Evolutionary conservation across 2,329 filamentous ascomycete genomes (phyloP), one percentile per base, ranked within the genome.

Genomic region (Claviceps lovelessii): DNA sequence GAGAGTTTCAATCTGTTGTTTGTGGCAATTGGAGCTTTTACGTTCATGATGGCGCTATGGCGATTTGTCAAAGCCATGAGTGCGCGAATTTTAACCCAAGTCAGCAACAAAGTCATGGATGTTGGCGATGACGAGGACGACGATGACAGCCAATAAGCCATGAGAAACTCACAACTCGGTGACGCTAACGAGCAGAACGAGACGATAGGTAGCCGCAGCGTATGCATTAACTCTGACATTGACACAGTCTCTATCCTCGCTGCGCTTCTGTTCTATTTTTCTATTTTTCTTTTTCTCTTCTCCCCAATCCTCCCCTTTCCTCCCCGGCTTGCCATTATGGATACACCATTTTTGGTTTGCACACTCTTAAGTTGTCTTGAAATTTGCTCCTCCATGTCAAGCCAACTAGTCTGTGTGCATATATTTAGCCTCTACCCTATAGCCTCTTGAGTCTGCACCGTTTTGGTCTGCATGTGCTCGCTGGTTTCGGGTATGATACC

Each of bases 361-460:
- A 91, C 86, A 85, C 87, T 86, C 85, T 95, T 95, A 86, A 95
- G 90, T 93, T 95, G 88, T 80, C 88, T 90, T 80, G 79, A 82
- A 73, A 72, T 39, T 69, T 76, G 67, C 77, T 80, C 74, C 73
- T 78, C 86, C 80, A 80, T 91, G 84, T 83, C 81, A 81, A 90
- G 88, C 83, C 85, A 84, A 93, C 90, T 84, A 93, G 90, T 95
- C 90, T 87, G 82, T 84, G 86, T 94, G 90, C 90, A 88, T 77
- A 95, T 77, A 95, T 79, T 56, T 72, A 80, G 64, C 68, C 72
- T 70, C 70, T 68, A 62, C 62, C 65, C 65, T 19, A 62, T 61
- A 68, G 71, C 70, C 17, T 37, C 67, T 70, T 70, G 71, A 69
- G 65, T 63, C 57, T 61, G 63, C 60, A 62, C 70, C 79, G 79